These are phyloP conservation scores for Glycine tomentella DNA, from an alignment of 306 rosid genomes.

Conservation along the genomic window DNA sequence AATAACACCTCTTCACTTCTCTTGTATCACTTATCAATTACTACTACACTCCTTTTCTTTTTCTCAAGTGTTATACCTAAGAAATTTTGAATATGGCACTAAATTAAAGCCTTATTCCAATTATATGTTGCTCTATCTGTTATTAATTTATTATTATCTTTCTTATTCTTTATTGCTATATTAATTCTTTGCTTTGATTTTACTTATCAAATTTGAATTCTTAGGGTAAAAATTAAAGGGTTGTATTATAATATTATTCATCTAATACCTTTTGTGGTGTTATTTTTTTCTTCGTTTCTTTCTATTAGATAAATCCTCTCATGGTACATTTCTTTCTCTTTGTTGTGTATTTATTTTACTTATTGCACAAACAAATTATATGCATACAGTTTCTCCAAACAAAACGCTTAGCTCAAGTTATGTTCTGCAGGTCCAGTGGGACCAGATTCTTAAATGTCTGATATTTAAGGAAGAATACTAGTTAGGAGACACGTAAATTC, in stretches of 20 bases:
- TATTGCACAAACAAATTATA: neutral
- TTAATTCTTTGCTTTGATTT: constrained; percentile 1
- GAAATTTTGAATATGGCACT: constrained; percentile 34
- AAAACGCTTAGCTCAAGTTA: constrained; percentile 16
- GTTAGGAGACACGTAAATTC: constrained; percentile 53
- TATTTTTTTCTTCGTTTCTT: neutral
- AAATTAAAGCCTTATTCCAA: constrained; percentile 32
- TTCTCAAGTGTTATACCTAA: neutral
- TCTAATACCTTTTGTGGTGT: neutral
- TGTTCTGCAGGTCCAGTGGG: constrained; percentile 59
- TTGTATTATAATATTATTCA: neutral
- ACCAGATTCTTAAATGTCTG: constrained; percentile 55
- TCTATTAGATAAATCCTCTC: too few relatives aligned
- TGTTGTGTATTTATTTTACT: neutral
- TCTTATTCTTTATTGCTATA: neutral
- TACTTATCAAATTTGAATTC: neutral
- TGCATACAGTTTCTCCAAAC: neutral
- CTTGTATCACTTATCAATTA: neutral
- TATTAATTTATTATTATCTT: neutral
- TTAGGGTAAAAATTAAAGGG: neutral
- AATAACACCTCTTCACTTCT: neutral
- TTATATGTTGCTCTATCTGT: neutral
- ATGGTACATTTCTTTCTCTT: neutral
- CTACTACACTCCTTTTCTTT: neutral
- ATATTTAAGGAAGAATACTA: constrained; percentile 54